phyloP scores from a whole-genome alignment of 371 early-diverging fungal genomes.

The Phascolomyces articulosus region DNA sequence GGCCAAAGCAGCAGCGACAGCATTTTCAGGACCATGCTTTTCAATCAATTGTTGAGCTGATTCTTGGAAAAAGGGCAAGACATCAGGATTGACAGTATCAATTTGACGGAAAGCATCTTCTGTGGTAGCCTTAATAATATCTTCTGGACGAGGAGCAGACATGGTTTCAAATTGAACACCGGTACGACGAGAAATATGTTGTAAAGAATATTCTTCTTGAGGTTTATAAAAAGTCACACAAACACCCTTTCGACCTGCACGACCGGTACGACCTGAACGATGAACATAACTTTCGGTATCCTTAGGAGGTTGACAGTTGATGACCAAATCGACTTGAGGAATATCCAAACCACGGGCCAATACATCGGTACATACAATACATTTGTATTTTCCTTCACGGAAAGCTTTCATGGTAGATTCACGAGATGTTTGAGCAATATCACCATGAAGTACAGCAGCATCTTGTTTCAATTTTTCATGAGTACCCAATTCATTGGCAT shows the following conservation, averaged over 20 bases:
- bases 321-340: slow-evolving; percentile 95
- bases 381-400: slow-evolving; percentile 82
- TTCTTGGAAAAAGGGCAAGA: slow-evolving; percentile 74
- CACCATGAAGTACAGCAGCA: slow-evolving; percentile 93
- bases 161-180: slow-evolving; percentile 81
- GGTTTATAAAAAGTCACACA: slow-evolving; percentile 94
- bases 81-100: slow-evolving; percentile 70
- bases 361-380: slow-evolving; percentile 94
- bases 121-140: slow-evolving; percentile 82
- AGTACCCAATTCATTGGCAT: slow-evolving; percentile 87
- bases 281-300: slow-evolving; percentile 96
- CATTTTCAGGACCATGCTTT: slow-evolving; percentile 65
- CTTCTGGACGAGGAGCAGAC: slow-evolving; percentile 87
- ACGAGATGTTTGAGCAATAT: slow-evolving; percentile 88
- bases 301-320: slow-evolving; percentile 96
- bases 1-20: slow-evolving; percentile 84
- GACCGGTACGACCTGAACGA: slow-evolving; percentile 98
- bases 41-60: slow-evolving; percentile 76
- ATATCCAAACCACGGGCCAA: slow-evolving; percentile 98
- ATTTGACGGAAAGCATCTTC: slow-evolving; percentile 73
- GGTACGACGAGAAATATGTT: slow-evolving; percentile 74
- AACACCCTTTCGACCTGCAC: slow-evolving; percentile 90
- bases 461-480: slow-evolving; percentile 78
- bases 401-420: slow-evolving; percentile 90
- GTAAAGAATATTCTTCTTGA: slow-evolving; percentile 76